Percentiles rank a stretch among this genome's conserved stretches.
These are phyloP conservation scores for Penicillium sp. DNA, from an alignment of 2,329 filamentous ascomycete genomes.

Conservation along the genomic window DNA sequence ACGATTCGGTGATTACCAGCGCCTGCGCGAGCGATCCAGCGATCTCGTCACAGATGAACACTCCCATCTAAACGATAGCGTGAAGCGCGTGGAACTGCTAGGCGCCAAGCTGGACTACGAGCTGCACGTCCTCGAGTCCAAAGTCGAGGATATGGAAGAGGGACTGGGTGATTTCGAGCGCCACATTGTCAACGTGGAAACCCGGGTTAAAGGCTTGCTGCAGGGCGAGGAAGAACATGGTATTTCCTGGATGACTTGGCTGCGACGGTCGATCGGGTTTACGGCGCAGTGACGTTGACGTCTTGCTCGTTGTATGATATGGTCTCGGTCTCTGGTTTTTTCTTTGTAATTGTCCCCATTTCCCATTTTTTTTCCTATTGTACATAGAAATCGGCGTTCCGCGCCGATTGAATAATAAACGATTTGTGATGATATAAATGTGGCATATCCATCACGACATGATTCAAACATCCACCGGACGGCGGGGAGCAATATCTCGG, in stretches of 20 bases:
- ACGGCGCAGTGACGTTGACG: constrained; percentile 21
- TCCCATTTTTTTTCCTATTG: constrained; percentile 32
- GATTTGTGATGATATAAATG: constrained; percentile 30
- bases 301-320: constrained; percentile 25
- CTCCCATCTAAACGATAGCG: constrained; percentile 69
- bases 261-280: constrained; percentile 43
- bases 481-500: not conserved
- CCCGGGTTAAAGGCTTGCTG: constrained; percentile 67
- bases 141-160: constrained; percentile 86
- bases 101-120: constrained; percentile 92
- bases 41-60: constrained; percentile 74
- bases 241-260: constrained; percentile 66
- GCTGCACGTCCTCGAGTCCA: constrained; percentile 76
- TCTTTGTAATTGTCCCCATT: constrained; percentile 30
- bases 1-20: constrained; percentile 72
- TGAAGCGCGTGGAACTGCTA: constrained; percentile 80
- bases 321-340: constrained; percentile 15
- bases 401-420: constrained; percentile 17
- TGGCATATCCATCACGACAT: constrained; percentile 25
- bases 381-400: constrained; percentile 34
- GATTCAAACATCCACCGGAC: constrained; percentile 10
- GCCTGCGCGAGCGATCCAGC: constrained; percentile 69
- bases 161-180: constrained; percentile 79
- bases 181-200: constrained; percentile 75
- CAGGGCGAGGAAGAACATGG: constrained; percentile 67